A percentile compares a stretch with the other conserved stretches of the same genome.
Evolutionary conservation across 345 rosid genomes (phyloP).

Genomic region (Triadica sebifera): DNA sequence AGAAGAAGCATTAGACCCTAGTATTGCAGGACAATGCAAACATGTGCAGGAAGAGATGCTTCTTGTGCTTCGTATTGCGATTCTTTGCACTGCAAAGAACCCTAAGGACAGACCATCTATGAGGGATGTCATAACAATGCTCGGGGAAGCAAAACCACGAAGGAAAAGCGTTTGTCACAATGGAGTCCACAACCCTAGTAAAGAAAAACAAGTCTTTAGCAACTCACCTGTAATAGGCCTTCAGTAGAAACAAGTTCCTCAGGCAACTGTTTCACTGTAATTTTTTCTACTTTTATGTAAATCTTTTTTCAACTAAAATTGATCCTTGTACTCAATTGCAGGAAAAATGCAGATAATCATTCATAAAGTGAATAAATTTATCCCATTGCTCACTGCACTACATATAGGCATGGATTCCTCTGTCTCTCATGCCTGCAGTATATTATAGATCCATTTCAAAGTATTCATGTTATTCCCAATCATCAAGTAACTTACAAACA

Average conservation of each 20-base stretch:
- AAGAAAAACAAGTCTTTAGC: slow-evolving; percentile 54
- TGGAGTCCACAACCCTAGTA: slow-evolving; percentile 32
- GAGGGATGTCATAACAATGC: slow-evolving; percentile 79
- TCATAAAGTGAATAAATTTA: slow-evolving; percentile 4
- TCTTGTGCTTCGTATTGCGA: slow-evolving; percentile 61
- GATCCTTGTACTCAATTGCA: slow-evolving; percentile 17
- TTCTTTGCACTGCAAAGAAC: slow-evolving; percentile 73
- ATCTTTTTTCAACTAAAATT: slow-evolving; percentile 13
- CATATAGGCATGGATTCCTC: neutral
- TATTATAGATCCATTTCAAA: neutral
- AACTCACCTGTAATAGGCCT: slow-evolving; percentile 57
- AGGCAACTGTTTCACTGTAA: neutral
- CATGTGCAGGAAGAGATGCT: slow-evolving; percentile 86
- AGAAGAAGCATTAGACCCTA: slow-evolving; percentile 59
- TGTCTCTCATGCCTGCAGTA: neutral
- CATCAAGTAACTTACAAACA: too few species aligned
- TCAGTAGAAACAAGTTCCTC: slow-evolving; percentile 32
- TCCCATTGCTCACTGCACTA: neutral
- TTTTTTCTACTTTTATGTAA: slow-evolving; percentile 14
- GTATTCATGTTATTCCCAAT: too few species aligned
- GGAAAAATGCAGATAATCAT: slow-evolving; percentile 4
- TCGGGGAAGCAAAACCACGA: slow-evolving; percentile 82
- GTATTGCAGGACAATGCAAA: slow-evolving; percentile 73
- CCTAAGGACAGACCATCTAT: slow-evolving; percentile 86
- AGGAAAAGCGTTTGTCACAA: slow-evolving; percentile 66